A percentile compares a stretch with the other conserved stretches of the same genome.
Conservation (phyloP, 2,329 filamentous ascomycete genomes). For the Lasiodiplodia hormozganensis region DNA sequence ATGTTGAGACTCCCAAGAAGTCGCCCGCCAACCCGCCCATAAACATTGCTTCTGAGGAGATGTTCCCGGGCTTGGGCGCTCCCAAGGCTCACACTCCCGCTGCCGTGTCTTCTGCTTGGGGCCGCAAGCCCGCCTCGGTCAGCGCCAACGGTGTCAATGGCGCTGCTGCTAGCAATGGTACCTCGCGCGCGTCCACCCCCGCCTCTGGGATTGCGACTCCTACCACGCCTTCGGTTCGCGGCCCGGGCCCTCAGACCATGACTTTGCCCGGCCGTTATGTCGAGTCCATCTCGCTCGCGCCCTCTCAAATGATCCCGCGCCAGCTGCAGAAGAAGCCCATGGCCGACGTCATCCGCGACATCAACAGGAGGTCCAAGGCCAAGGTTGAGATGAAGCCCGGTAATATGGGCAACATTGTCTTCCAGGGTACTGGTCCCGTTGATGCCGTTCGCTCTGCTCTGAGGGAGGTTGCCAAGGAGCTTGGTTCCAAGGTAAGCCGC, state of each 20-base stretch:
- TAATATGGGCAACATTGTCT: conserved; percentile 75
- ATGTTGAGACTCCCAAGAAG: conserved; percentile 48
- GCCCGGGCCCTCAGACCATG: conserved; percentile 64
- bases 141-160: conserved; percentile 61
- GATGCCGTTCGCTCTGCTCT: conserved; percentile 87
- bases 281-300: conserved; percentile 76
- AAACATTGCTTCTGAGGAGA: conserved; percentile 86
- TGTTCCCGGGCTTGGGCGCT: conserved; percentile 89
- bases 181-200: conserved; percentile 69
- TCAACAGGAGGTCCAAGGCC: conserved; percentile 90
- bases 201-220: conserved; percentile 62
- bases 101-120: conserved; percentile 77
- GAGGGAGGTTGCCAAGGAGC: conserved; percentile 85
- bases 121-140: conserved; percentile 65
- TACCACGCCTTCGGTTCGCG: conserved; percentile 49
- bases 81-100: conserved; percentile 67
- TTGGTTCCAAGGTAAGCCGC: conserved; percentile 78
- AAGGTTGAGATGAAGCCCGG: conserved; percentile 78
- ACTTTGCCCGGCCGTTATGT: conserved; percentile 82
- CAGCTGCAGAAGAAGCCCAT: conserved; percentile 84
- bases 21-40: conserved; percentile 53
- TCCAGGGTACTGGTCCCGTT: conserved; percentile 84
- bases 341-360: conserved; percentile 83
- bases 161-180: conserved; percentile 52
- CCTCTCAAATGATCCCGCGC: conserved; percentile 77